Conservation (phyloP, 2,329 filamentous ascomycete genomes). For the Rhynchosporium agropyri region DNA sequence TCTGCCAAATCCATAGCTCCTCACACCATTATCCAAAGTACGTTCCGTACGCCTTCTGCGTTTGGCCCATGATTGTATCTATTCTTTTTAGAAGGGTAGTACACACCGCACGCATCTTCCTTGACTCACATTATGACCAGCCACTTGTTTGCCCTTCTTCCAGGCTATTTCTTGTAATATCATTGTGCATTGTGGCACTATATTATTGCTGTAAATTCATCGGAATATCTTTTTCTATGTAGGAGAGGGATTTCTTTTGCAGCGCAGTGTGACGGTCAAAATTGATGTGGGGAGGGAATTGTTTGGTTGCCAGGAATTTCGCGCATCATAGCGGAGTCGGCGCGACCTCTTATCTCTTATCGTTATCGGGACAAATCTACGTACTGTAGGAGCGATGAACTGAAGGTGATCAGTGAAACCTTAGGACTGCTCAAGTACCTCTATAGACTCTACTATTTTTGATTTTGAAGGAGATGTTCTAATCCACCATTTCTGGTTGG, state of each 20-base stretch:
- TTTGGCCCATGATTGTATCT: conserved; percentile 39
- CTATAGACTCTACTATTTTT: too few species aligned
- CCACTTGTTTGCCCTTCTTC: conserved; percentile 41
- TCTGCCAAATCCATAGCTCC: conserved; percentile 27
- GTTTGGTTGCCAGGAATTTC: conserved; percentile 12
- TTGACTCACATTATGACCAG: conserved; percentile 42
- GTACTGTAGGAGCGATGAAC: not conserved
- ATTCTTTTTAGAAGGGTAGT: conserved; percentile 22
- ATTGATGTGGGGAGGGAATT: conserved; percentile 20
- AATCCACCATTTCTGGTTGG: too few species aligned
- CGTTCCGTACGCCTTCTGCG: conserved; percentile 20
- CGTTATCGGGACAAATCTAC: conserved; percentile 2
- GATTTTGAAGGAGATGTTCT: too few species aligned
- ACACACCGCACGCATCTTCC: conserved; percentile 20
- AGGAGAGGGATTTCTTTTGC: conserved; percentile 20
- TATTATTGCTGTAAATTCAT: conserved; percentile 25
- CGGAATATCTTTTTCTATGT: conserved; percentile 9
- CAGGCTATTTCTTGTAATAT: conserved; percentile 40
- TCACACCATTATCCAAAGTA: conserved; percentile 17
- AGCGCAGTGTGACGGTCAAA: conserved; percentile 14
- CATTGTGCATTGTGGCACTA: conserved; percentile 42
- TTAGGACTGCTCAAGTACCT: too few species aligned
- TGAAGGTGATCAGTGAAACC: not conserved
- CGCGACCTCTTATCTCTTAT: conserved; percentile 12
- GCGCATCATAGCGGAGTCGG: conserved; percentile 13